Evolutionary conservation across 129 eudicot species (phyloP).

Genomic region (Tagetes erecta): DNA sequence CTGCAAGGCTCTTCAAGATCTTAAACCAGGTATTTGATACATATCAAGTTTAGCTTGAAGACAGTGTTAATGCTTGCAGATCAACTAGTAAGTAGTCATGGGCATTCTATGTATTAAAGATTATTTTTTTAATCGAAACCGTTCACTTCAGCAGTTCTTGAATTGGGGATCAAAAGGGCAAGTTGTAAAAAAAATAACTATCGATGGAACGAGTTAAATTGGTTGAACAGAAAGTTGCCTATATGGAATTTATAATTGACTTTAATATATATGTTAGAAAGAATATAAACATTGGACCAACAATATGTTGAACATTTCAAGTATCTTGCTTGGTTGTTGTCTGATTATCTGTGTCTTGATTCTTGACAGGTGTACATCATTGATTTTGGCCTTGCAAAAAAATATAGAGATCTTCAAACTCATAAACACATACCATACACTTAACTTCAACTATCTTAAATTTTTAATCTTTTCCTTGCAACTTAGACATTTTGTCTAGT

Average conservation of each 20-base stretch:
- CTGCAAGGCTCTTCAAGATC: slow-evolving; percentile 20
- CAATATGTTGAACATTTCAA: background rate
- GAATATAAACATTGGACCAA: background rate
- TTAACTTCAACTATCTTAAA: slow-evolving; percentile 31
- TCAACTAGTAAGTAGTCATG: slow-evolving; percentile 67
- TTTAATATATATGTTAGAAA: background rate
- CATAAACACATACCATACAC: slow-evolving; percentile 89
- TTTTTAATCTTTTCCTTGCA: background rate
- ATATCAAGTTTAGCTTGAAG: slow-evolving; percentile 65
- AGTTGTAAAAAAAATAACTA: background rate
- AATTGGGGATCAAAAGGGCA: background rate
- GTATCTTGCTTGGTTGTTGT: background rate
- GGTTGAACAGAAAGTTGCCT: background rate
- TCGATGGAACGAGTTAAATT: background rate
- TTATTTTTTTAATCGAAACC: background rate
- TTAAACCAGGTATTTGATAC: slow-evolving; percentile 9
- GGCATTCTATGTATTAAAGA: background rate
- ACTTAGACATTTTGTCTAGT: background rate
- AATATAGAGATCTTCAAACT: slow-evolving; percentile 92
- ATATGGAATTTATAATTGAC: background rate
- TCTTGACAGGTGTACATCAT: slow-evolving; percentile 65
- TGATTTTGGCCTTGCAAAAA: slow-evolving; percentile 89
- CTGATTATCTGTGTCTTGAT: background rate
- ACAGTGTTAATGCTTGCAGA: slow-evolving; percentile 99
- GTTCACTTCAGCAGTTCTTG: background rate